Evolutionary conservation across 2,329 filamentous ascomycete species (phyloP), one percentile per base, ranked within the genome.

Genomic region (Fusarium sp.): DNA sequence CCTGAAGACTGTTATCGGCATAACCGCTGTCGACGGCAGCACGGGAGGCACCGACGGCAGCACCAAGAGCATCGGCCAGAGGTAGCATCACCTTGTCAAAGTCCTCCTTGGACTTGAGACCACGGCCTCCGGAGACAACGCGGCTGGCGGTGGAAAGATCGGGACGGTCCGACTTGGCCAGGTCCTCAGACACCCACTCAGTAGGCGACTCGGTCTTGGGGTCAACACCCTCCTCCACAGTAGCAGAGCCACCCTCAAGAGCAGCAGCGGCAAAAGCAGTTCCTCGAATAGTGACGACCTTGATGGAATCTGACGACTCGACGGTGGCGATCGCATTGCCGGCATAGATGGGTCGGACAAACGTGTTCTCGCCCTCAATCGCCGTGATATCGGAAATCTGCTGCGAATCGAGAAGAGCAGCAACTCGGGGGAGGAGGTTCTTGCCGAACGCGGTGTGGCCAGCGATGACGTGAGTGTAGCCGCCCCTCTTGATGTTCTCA

Each of bases 321-420:
- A 99, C 95, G 11, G 97, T 99, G 38, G 97, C 91, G 80, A 99
- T 98, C 57, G 96, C 97, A 81, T 99, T 99, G 65, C 97, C 97
- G 67, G 97, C 97, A 83, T 99, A 99, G 80, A 99, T 98, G 31
- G 97, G 96, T 66, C 97, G 93, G 65, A 98, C 93, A 80, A 99
- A 99, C 14, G 95, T 98, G 83, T 96, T 95, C 83, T 98, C 95
- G 83, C 91, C 91, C 84, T 98, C 91, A 80, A 99, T 93, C 1
- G 85, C 88, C 20, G 92, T 98, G 76, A 98, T 94, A 82, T 99
- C 97, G 52, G 95, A 98, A 71, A 99, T 91, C 82, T 97, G 95
- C 85, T 98, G 95, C 38, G 93, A 91, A 82, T 99, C 97, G 68
- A 99, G 88, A 65, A 99, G 87, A 22, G 97, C 97, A 22, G 97